phyloP scores from a whole-genome alignment of 2,329 filamentous ascomycete species.

The Fonsecaea pugnacius region DNA sequence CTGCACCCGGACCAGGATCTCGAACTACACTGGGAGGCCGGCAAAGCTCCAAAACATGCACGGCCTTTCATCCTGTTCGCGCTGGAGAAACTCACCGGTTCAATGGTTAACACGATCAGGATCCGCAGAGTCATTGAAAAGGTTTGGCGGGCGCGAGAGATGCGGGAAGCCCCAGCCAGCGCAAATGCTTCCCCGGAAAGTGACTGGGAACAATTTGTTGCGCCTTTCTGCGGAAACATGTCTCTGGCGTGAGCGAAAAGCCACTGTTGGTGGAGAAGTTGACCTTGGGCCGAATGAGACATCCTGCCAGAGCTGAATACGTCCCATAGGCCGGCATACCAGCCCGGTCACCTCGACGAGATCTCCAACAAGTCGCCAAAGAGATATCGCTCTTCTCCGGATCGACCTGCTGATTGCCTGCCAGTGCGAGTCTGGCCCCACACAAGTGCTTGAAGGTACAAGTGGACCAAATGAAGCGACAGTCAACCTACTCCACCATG shows the following conservation, averaged over 20 bases:
- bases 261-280: background rate
- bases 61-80: constrained; percentile 48
- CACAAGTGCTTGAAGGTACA: constrained; percentile 1
- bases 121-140: constrained; percentile 54
- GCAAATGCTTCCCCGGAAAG: constrained; percentile 4
- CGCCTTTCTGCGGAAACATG: constrained; percentile 29
- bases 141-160: constrained; percentile 54
- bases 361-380: background rate
- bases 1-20: constrained; percentile 42
- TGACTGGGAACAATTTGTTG: constrained; percentile 25
- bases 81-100: constrained; percentile 48
- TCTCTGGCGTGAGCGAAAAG: constrained; percentile 14
- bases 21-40: constrained; percentile 39
- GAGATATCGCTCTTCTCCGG: constrained; percentile 12
- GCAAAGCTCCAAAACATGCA: constrained; percentile 39
- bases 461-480: background rate
- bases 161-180: constrained; percentile 11
- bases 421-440: background rate
- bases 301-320: background rate
- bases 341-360: background rate
- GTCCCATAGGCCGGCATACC: background rate
- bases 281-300: background rate
- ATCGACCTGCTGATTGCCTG: background rate
- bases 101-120: constrained; percentile 52
- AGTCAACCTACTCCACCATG: background rate